These are phyloP conservation scores for Herpetospermum pedunculosum DNA, from an alignment of 306 rosid species.

Conservation along the genomic window DNA sequence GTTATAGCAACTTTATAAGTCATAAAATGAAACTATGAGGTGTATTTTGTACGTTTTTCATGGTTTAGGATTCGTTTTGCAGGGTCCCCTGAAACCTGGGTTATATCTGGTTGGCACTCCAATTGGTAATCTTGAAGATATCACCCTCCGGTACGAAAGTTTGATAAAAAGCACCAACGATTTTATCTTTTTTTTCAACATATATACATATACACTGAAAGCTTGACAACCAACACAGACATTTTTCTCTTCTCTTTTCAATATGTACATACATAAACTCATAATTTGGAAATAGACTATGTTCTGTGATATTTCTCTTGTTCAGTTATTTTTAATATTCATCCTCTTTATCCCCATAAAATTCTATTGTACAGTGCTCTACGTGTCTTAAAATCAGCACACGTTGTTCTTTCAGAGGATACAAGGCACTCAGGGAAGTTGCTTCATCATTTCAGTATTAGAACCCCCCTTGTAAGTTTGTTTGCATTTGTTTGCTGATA, in stretches of 20 bases:
- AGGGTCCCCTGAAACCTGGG: constrained; percentile 58
- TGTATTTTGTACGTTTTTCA: not conserved
- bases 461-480: constrained; percentile 68
- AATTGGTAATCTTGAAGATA: constrained; percentile 69
- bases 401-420: constrained; percentile 80
- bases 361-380: constrained; percentile 46
- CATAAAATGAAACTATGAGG: not conserved
- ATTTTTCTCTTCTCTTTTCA: not conserved
- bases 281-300: not conserved
- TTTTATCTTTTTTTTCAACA: not conserved
- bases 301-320: not conserved
- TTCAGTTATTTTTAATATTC: not conserved
- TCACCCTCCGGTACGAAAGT: constrained; percentile 50
- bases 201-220: not conserved
- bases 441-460: constrained; percentile 68
- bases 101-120: constrained; percentile 89
- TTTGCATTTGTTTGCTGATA: not conserved
- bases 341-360: not conserved
- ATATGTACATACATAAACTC: not conserved
- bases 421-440: constrained; percentile 89
- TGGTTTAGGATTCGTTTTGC: not conserved
- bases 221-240: not conserved
- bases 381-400: constrained; percentile 63
- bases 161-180: not conserved
- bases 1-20: not conserved